Percentiles rank a stretch among this genome's conserved stretches.
These are phyloP conservation scores for Globisporangium splendens DNA, from an alignment of 352 stramenopile genomes.

Conservation along the genomic window DNA sequence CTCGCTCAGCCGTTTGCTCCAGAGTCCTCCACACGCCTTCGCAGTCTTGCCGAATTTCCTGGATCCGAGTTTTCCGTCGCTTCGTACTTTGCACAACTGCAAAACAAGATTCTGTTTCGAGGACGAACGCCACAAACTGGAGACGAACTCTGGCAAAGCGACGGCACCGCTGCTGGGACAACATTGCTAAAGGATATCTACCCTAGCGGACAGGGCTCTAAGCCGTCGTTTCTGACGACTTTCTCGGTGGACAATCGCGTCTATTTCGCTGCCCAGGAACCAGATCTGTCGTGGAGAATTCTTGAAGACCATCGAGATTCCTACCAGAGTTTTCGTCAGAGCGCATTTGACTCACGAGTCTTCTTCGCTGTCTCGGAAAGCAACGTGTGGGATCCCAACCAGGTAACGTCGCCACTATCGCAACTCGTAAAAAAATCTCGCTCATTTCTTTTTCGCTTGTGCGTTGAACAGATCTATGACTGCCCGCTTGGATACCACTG, in stretches of 20 bases:
- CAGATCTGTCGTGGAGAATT: conserved; percentile 65
- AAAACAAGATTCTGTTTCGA: conserved; percentile 30
- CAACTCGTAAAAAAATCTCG: background rate
- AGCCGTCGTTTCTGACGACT: conserved; percentile 29
- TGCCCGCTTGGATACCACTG: conserved; percentile 81
- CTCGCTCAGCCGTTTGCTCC: conserved; percentile 15
- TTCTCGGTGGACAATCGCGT: conserved; percentile 61
- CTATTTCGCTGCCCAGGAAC: conserved; percentile 80
- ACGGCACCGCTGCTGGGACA: conserved; percentile 63
- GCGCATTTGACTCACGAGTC: conserved; percentile 44
- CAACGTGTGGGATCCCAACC: conserved; percentile 55
- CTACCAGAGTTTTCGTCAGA: conserved; percentile 72
- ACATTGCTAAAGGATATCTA: conserved; percentile 64
- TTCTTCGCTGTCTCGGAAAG: conserved; percentile 67
- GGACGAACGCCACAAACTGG: conserved; percentile 17
- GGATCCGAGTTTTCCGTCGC: conserved; percentile 5
- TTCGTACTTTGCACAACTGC: conserved; percentile 21
- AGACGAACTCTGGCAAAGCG: conserved; percentile 76
- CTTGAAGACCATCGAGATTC: conserved; percentile 35
- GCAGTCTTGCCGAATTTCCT: conserved; percentile 15
- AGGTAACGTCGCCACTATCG: conserved; percentile 23
- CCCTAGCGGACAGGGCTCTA: conserved; percentile 25
- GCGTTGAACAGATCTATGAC: conserved; percentile 59
- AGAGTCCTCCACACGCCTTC: conserved; percentile 23
- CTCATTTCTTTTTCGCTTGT: background rate